phyloP scores from a whole-genome alignment of 306 rosid genomes.

The Phaseolus lunatus region DNA sequence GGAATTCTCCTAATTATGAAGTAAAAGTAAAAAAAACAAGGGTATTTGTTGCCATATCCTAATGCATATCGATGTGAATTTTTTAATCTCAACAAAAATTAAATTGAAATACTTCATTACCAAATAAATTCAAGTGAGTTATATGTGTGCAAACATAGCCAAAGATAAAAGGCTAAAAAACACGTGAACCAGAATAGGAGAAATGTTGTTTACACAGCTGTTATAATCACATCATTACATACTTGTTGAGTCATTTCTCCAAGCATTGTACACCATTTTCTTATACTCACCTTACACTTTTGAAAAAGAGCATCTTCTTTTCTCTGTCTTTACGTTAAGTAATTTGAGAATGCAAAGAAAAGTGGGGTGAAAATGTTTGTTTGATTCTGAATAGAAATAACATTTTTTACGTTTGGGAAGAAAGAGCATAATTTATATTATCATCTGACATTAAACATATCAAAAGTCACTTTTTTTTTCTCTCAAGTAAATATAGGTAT shows the following conservation, averaged over 20 bases:
- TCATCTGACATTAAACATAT: background rate
- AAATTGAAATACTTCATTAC: background rate
- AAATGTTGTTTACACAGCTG: background rate
- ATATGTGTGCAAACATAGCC: background rate
- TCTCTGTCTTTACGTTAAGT: background rate
- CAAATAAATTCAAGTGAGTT: background rate
- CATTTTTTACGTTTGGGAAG: background rate
- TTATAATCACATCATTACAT: background rate
- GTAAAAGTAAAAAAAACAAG: no score
- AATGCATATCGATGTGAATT: no score
- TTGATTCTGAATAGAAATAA: background rate
- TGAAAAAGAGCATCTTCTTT: background rate
- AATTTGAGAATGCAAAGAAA: background rate
- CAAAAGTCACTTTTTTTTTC: background rate
- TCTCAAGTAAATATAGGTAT: background rate
- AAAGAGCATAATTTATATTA: background rate
- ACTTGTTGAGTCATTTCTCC: background rate
- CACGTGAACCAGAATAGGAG: background rate
- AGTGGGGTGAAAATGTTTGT: background rate
- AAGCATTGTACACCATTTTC: background rate
- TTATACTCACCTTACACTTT: background rate
- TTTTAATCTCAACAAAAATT: background rate
- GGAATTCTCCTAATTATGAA: no score
- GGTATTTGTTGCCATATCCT: no score
- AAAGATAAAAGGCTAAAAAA: background rate